These are phyloP conservation scores for Verticillium dahliae DNA, from an alignment of 2,329 filamentous ascomycete genomes.

Conservation along the genomic window DNA sequence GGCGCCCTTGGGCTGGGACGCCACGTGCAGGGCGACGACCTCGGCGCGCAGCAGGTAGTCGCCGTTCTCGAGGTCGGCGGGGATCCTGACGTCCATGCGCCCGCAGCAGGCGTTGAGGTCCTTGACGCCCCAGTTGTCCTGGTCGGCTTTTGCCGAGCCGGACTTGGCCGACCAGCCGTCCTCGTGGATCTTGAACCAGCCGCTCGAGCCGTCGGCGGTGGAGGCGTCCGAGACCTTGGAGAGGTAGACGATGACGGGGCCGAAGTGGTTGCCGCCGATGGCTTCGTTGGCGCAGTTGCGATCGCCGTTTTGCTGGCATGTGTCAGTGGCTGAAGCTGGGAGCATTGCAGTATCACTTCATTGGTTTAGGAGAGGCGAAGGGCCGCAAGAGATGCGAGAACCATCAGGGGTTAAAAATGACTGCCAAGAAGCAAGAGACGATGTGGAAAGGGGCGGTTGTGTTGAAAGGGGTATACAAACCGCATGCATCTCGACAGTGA, in stretches of 20 bases:
- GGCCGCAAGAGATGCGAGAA: background rate
- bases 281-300: slow-evolving; percentile 38
- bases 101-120: slow-evolving; percentile 31
- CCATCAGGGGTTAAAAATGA: too few relatives aligned
- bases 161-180: slow-evolving; percentile 31
- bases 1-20: slow-evolving; percentile 22
- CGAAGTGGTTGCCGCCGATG: slow-evolving; percentile 48
- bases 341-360: background rate
- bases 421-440: too few relatives aligned
- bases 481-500: slow-evolving; percentile 54
- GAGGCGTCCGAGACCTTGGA: slow-evolving; percentile 41
- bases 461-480: slow-evolving; percentile 11
- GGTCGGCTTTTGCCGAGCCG: slow-evolving; percentile 27
- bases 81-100: slow-evolving; percentile 32
- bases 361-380: too few relatives aligned
- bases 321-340: background rate
- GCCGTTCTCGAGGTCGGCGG: slow-evolving; percentile 21
- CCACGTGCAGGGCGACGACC: slow-evolving; percentile 40
- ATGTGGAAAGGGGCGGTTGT: background rate
- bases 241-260: slow-evolving; percentile 46
- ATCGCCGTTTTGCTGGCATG: slow-evolving; percentile 33
- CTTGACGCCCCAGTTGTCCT: slow-evolving; percentile 38
- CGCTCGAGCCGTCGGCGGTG: slow-evolving; percentile 30
- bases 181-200: slow-evolving; percentile 48
- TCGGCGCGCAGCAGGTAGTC: slow-evolving; percentile 42